Base-by-base conservation (phyloP, 1,139 yeast genomes). In the Pichia sp. region DNA sequence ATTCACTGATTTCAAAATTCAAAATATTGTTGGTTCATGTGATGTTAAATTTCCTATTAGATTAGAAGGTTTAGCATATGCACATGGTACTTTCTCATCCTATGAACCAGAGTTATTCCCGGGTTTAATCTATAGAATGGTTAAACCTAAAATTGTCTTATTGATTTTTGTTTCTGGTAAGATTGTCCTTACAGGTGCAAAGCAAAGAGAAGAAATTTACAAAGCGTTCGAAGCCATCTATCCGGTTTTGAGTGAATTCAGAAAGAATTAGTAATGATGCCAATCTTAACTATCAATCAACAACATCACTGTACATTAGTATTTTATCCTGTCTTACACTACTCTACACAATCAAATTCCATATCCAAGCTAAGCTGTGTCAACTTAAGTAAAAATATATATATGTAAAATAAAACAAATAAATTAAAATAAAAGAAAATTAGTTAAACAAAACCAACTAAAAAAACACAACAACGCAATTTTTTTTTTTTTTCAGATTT, bases 101-200 rank as follows among this genome's bases (percentile, higher is more conserved):
- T 92, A 92, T 66, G 99, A 92, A 70, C 99, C 99, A 6, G 99
- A 92, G 70, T 74, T 92, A 65, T 92, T 92, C 69, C 99, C 99
- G 4, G 99, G 99, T 64, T 78, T 92, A 61, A 92, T 92, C 71
- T 92, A 92, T 75, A 89, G 99, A 77, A 92, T 92, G 99, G 98
- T 92, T 62, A 92, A 92, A 67, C 99, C 99, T 23, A 92, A 92
- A 67, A 92, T 92, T 70, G 99, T 92, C 52, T 72, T 92, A 65
- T 77, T 92, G 71, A 90, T 92, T 63, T 92, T 92, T 68, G 98
- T 92, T 50, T 86, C 96, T 35, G 99, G 99, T 41, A 92, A 94
- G 69, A 92, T 92, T 70, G 99, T 92, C 51, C 75, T 92, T 61
- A 92, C 99, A 22, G 99, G 99, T 74, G 99, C 99, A 30, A 92